A percentile compares a stretch with the other conserved stretches of the same genome.
These are phyloP conservation scores for Brassica hybrid DNA, from an alignment of 441 rosid species.

Conservation along the genomic window DNA sequence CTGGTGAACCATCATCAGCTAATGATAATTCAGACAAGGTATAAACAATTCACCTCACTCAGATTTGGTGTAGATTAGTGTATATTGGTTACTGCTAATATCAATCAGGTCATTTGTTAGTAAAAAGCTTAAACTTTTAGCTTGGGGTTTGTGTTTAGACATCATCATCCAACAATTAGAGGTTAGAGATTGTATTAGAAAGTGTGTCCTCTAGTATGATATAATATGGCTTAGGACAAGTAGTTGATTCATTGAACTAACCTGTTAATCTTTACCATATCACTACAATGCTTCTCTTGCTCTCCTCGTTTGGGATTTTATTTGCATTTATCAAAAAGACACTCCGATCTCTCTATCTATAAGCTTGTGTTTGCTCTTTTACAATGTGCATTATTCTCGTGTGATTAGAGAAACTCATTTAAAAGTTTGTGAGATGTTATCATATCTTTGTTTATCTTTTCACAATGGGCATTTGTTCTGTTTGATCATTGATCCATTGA, in stretches of 20 bases:
- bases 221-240: background rate
- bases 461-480: too few relatives aligned
- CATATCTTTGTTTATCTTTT: background rate
- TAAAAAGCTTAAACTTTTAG: background rate
- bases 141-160: background rate
- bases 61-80: background rate
- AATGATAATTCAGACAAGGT: slow-evolving; percentile 61
- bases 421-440: background rate
- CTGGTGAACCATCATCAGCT: slow-evolving; percentile 35
- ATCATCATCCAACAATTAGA: slow-evolving; percentile 3
- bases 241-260: slow-evolving; percentile 1
- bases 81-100: background rate
- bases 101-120: too few relatives aligned
- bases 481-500: background rate
- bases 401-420: background rate
- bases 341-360: background rate
- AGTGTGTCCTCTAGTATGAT: background rate
- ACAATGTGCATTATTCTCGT: background rate
- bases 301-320: slow-evolving; percentile 2
- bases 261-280: background rate
- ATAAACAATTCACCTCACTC: background rate
- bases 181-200: too few relatives aligned
- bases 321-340: background rate
- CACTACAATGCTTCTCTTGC: slow-evolving; percentile 18
- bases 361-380: background rate